Evolutionary conservation across 164 flowering plant genomes (phyloP), one percentile per base, ranked within the genome.

Genomic region (Warburgia ugandensis): DNA sequence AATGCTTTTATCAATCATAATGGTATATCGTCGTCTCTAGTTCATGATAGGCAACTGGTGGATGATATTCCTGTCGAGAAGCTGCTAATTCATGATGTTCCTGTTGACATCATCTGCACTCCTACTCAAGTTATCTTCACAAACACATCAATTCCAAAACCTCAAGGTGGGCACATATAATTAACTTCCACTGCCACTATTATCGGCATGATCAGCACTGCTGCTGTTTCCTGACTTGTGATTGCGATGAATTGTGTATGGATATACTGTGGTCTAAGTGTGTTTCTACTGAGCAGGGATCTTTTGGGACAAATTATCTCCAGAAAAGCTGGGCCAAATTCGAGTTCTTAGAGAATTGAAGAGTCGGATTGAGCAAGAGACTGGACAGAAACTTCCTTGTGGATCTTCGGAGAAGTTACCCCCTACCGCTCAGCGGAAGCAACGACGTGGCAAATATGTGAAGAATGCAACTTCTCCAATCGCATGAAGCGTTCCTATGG

Each of bases 331-430:
- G 13, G 71, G 83, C 22, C 96, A 84, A 55, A 76, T 84, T 46
- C 70, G 77, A 26, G 69, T 84, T 40, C 76, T 87, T 12, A 68
- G 86, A 56, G 86, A 84, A 72, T 76, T 87, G 47, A 87, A 84
- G 65, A 67, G 70, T 10, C 61, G 72, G 55, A 77, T 87, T 32
- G 96, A 87, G 58, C 62, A 38, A 26, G 86, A 84, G 66, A 73
- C 87, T 3, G 88, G 90, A 25, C 76, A 76, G 58, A 68, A 63
- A 63, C 94, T 84, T 65, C 94, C 90, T 2, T 62, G 45, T 59
- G 96, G 90, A 27, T 90, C 86, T 6, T 77, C 94, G 1, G 96
- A 87, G 72, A 87, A 82, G 51, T 61, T 87, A 21, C 96, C 94
- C 17, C 90, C 96, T 5, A 74, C 81, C 5, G 88, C 96, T 45